phyloP scores from a whole-genome alignment of 2,329 filamentous ascomycete genomes.

The Elsinoe necatrix region DNA sequence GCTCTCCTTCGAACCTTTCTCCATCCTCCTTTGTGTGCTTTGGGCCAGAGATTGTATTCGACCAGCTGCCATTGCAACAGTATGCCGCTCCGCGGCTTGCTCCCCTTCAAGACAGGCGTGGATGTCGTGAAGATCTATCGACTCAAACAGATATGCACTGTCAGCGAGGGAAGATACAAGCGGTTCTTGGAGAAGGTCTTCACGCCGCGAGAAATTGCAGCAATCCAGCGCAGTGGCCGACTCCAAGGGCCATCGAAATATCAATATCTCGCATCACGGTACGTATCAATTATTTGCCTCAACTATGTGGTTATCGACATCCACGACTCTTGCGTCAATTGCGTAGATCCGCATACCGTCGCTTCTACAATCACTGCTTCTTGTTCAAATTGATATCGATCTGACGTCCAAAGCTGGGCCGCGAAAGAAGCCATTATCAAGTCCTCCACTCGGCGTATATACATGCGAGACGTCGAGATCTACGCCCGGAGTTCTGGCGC shows the following conservation, averaged over 20 bases:
- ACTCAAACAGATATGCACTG: neutral
- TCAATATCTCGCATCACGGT: conserved; percentile 14
- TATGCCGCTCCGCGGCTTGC: neutral
- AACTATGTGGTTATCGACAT: no score
- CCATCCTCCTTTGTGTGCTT: no score
- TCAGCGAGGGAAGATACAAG: neutral
- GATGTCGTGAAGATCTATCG: conserved; percentile 5
- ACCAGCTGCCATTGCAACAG: neutral
- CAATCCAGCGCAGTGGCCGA: neutral
- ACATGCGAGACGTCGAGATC: conserved; percentile 35
- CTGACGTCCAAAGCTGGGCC: conserved; percentile 34
- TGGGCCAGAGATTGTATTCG: no score
- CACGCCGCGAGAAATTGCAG: conserved; percentile 4
- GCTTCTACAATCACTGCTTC: no score
- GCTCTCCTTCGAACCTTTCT: no score
- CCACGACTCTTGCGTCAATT: no score
- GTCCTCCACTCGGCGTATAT: conserved; percentile 28
- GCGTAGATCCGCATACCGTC: no score
- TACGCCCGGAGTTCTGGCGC: neutral
- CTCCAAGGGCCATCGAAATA: neutral
- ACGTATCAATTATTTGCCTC: neutral
- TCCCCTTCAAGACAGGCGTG: neutral
- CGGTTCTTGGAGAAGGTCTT: neutral
- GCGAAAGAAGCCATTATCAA: conserved; percentile 46
- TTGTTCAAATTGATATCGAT: no score